Conservation (phyloP, 73 alveolate genomes). For the Paramecium biaurelia region DNA sequence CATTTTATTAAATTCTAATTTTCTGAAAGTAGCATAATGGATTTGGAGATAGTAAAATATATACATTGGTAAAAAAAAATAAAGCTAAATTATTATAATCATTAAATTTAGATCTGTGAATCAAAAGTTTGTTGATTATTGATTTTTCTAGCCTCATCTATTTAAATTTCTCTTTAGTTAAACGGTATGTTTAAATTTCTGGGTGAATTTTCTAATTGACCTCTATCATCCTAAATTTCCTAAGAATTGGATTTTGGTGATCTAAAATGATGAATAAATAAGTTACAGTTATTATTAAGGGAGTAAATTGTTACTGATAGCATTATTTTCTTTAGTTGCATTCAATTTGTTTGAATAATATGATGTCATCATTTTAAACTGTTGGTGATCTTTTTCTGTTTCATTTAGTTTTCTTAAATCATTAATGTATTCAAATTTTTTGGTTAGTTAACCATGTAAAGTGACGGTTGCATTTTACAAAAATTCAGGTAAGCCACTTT, state of each 20-base stretch:
- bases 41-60: no score
- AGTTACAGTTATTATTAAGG: background rate
- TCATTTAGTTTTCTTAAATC: background rate
- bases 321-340: background rate
- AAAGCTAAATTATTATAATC: background rate
- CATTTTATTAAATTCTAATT: no score
- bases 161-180: background rate
- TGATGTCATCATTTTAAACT: background rate
- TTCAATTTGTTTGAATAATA: background rate
- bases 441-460: constrained; percentile 65
- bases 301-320: background rate
- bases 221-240: background rate
- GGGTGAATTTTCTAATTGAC: background rate
- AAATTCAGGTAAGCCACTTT: constrained; percentile 65
- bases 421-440: background rate
- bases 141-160: background rate
- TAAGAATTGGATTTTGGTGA: background rate
- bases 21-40: no score
- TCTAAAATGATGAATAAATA: background rate
- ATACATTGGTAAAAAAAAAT: no score
- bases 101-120: background rate
- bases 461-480: constrained; percentile 66
- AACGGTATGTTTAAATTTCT: background rate
- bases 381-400: background rate
- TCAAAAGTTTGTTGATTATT: background rate